Base-by-base conservation (phyloP, 768 basidiomycete genomes). In the Collybia sordida region DNA sequence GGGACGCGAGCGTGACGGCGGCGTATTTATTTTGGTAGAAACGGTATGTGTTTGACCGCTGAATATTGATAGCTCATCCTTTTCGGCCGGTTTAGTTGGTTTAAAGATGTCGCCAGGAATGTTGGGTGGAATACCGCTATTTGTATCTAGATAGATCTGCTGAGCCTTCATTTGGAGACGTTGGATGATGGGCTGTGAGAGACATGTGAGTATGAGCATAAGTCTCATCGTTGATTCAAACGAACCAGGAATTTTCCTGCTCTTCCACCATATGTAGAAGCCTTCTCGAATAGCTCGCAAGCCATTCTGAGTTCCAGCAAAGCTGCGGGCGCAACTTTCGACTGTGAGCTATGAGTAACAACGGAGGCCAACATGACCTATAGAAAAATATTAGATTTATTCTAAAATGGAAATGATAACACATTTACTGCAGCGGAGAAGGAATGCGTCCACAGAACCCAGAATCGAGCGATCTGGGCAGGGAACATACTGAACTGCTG, bases 331-430 rank as follows among this genome's bases (percentile, higher is more conserved):
- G 88, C 87, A 17, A 86, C 82, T 61, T 86, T 88, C 1, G 81
- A 86, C 34, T 73, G 73, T 12, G 81, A 75, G 27, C 81, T 79
- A 46, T 85, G 83, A 11, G 85, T 89, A 1, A 87, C 86, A n/a
- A 90, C 80, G 7, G 88, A 86, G 9, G 85, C 80, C 35, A 90
- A 62, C 81, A 91, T 85, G 22, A 90, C 82, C 88, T 90, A 54
- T 6, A 50, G 28, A 11, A 49, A 35, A 49, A 55, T 18, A 21
- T 47, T 45, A 45, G 43, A 52, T 14, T 11, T n/a, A 38, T 19
- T 12, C 25, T 49, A 22, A 11, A 1, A 39, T 4, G 28, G 15
- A 42, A 42, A 35, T 37, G 24, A 39, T 51, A 25, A 23, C 8
- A 55, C 34, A 64, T 79, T 46, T 55, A 86, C 85, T 52, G 83